phyloP scores from a whole-genome alignment of 495 filamentous ascomycete genomes.

The Choiromyces venosus region DNA sequence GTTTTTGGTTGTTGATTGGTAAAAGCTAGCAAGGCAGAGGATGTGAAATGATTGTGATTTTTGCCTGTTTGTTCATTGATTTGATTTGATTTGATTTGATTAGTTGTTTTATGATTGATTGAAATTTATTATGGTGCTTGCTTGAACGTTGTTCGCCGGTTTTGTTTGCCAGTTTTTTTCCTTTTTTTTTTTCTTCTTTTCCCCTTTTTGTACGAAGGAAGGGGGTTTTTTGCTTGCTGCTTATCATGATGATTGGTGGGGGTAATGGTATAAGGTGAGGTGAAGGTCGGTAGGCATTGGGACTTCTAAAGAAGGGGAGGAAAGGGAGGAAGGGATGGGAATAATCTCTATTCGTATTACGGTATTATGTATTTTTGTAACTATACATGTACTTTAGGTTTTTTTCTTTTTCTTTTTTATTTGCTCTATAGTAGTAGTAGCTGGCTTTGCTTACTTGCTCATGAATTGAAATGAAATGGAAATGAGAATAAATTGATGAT shows the following conservation, averaged over 20 bases:
- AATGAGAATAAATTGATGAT: neutral
- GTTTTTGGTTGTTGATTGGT: neutral
- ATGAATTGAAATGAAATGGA: neutral
- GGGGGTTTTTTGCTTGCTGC: neutral
- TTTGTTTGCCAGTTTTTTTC: neutral
- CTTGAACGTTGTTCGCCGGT: no score
- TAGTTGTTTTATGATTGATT: neutral
- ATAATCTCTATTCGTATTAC: neutral
- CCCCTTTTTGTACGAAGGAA: neutral
- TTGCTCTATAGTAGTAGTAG: no score
- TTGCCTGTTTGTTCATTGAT: constrained; percentile 22
- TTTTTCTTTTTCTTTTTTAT: no score
- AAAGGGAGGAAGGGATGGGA: neutral
- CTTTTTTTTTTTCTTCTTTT: neutral
- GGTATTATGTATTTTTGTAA: neutral
- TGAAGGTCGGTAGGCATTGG: neutral
- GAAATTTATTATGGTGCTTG: neutral
- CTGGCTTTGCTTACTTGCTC: neutral
- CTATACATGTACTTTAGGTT: neutral
- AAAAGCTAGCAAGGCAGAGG: neutral
- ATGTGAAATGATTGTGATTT: constrained; percentile 13
- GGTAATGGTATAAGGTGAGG: neutral
- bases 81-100: constrained; percentile 22
- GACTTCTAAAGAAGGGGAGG: neutral
- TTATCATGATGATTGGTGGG: neutral